Percentiles rank a stretch among this genome's conserved stretches.
Evolutionary conservation across 176 grass and related monocot species (phyloP).

Genomic region (Ananas comosus): DNA sequence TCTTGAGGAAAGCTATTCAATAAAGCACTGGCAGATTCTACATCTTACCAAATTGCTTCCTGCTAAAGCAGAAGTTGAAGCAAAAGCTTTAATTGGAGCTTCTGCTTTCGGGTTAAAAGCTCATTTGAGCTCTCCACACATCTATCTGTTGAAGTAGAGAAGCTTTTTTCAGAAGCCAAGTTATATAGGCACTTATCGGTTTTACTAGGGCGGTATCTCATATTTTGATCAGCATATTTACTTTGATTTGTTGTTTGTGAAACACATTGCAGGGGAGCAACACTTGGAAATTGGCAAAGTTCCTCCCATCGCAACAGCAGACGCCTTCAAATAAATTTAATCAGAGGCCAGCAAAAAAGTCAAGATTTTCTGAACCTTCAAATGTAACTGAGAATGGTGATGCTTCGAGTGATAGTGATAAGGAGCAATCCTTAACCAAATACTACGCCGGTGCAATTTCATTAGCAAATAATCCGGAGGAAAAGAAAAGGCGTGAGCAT

Average conservation of each 20-base stretch:
- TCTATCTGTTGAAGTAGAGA: not conserved
- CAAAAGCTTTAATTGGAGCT: too few relatives aligned
- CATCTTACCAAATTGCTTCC: too few relatives aligned
- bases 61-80: too few relatives aligned
- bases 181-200: not conserved
- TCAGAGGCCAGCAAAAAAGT: conserved; percentile 48
- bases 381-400: conserved; percentile 44
- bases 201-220: not conserved
- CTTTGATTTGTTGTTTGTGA: conserved; percentile 3
- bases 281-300: conserved; percentile 44
- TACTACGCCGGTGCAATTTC: conserved; percentile 62
- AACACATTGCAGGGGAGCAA: conserved; percentile 21
- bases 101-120: too few relatives aligned
- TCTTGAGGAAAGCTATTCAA: too few relatives aligned
- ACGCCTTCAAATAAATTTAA: conserved; percentile 38
- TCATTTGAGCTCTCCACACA: too few relatives aligned
- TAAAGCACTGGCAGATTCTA: too few relatives aligned
- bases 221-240: not conserved
- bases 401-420: conserved; percentile 80
- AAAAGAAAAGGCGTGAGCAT: conserved; percentile 84
- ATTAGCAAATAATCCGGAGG: conserved; percentile 69
- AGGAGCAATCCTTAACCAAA: conserved; percentile 72
- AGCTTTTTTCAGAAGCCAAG: not conserved
- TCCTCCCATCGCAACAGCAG: conserved; percentile 31
- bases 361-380: conserved; percentile 33